phyloP scores from a whole-genome alignment of 2,329 filamentous ascomycete species.

The Westerdykella ornata region DNA sequence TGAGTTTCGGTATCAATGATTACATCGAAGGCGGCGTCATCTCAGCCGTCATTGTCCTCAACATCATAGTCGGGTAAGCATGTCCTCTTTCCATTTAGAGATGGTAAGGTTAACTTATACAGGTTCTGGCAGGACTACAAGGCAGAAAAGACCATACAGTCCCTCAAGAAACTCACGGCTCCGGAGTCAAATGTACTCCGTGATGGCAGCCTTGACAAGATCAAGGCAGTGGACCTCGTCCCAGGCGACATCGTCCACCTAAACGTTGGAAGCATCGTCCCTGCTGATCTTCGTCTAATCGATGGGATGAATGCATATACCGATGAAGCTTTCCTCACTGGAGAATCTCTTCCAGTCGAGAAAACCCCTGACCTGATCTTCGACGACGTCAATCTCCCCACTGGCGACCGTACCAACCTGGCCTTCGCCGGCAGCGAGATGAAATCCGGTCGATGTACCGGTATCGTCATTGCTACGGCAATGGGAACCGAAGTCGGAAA shows the following conservation, averaged over 20 bases:
- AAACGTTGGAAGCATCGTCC: conserved; percentile 55
- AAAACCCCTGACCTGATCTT: conserved; percentile 52
- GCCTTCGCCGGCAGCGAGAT: conserved; percentile 67
- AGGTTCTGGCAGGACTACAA: conserved; percentile 46
- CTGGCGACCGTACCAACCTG: conserved; percentile 63
- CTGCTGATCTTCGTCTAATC: conserved; percentile 57
- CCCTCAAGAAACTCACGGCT: conserved; percentile 37
- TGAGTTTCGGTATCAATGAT: conserved; percentile 58
- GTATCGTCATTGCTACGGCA: conserved; percentile 62
- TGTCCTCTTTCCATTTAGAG: neutral
- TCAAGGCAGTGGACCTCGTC: conserved; percentile 35
- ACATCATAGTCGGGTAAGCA: conserved; percentile 58
- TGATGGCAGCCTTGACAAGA: conserved; percentile 30
- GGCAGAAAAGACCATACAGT: conserved; percentile 39
- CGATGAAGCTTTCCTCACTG: conserved; percentile 68
- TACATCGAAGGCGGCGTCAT: conserved; percentile 59
- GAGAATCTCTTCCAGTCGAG: conserved; percentile 65
- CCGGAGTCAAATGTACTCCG: conserved; percentile 36
- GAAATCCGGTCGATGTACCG: conserved; percentile 61
- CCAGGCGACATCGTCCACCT: conserved; percentile 37
- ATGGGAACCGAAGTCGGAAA: conserved; percentile 71
- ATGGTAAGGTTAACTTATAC: conserved; percentile 12
- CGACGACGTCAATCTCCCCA: conserved; percentile 48
- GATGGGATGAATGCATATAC: conserved; percentile 67
- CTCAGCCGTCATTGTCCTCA: conserved; percentile 58